A percentile compares a stretch with the other conserved stretches of the same genome.
Conservation (phyloP, 2,329 filamentous ascomycete species). For the Simplicillium sp. region DNA sequence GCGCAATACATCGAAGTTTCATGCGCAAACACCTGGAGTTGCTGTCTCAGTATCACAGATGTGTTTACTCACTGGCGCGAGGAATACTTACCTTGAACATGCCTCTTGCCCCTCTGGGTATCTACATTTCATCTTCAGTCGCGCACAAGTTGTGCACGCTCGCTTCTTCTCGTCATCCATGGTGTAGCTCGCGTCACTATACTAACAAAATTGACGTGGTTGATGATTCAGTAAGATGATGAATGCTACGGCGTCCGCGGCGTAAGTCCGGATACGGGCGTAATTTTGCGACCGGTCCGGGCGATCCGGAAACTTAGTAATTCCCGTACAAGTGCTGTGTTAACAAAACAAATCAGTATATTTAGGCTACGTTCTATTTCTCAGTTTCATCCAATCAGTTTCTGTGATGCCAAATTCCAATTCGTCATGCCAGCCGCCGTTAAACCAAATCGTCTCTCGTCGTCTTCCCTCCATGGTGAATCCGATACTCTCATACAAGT, state of each 20-base stretch:
- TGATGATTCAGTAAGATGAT: too few species aligned
- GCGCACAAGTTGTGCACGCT: conserved; percentile 23
- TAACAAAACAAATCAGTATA: too few species aligned
- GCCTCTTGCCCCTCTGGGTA: conserved; percentile 13
- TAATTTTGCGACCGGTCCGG: too few species aligned
- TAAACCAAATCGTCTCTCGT: conserved; percentile 19
- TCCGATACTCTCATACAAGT: conserved; percentile 33
- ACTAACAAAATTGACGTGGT: too few species aligned
- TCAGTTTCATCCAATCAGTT: conserved; percentile 20
- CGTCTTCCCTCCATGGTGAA: conserved; percentile 32
- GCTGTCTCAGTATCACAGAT: neutral
- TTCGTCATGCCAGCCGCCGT: conserved; percentile 27
- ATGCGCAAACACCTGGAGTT: conserved; percentile 21
- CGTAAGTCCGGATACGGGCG: neutral
- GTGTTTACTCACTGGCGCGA: conserved; percentile 10
- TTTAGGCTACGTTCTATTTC: too few species aligned
- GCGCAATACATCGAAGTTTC: conserved; percentile 21
- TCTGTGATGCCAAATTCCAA: conserved; percentile 26
- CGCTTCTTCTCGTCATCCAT: conserved; percentile 7
- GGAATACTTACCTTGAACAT: conserved; percentile 13
- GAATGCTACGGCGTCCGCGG: neutral
- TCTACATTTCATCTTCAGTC: conserved; percentile 25
- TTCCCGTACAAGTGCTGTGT: too few species aligned
- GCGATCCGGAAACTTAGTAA: too few species aligned
- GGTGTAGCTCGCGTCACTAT: too few species aligned